Evolutionary conservation across 352 stramenopile genomes (phyloP), one percentile per base, ranked within the genome.

Genomic region (Phytophthora pseudosyringae): DNA sequence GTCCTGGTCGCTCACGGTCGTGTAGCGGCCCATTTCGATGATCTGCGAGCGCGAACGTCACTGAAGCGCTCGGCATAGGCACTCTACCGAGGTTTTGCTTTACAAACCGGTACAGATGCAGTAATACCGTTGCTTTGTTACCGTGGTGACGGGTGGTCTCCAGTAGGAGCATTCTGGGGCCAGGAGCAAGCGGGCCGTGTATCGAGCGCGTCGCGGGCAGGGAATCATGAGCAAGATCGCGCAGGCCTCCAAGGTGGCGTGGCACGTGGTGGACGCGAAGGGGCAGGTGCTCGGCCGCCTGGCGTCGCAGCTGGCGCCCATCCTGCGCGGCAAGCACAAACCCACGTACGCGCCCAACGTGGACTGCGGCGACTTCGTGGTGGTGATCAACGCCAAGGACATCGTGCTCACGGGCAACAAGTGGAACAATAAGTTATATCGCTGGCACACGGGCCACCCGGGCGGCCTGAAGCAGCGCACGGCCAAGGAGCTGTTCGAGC

Each of bases 311-410:
- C 92, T 99, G 39, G 93, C 96, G 38, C 93, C 91, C 12, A 97
- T 99, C 67, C 81, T 99, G 18, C 94, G 89, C 53, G 98, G 98
- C 50, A 99, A 99, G 78, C 97, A 99, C 86, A 99, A 99, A 76
- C 98, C 97, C 7, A 99, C 95, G 51, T 99, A 98, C 81, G 86
- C 89, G 46, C 98, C 97, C 10, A 98, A 99, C 75, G 83, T 94
- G n/a, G 97, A 99, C 82, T 98, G 95, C 79, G 98, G 97, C 47
- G 98, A 99, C 86, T 96, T 96, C 70, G 93, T 99, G 9, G 97
- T 99, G 28, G 94, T 99, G 41, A 89, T 99, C 55, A 99, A 99
- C 83, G 96, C 96, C 45, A 91, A 98, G 69, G 75, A 98, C 76
- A 91, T 98, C 49, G 86, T 97, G 60, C 94, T 99, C 70, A 97